A percentile compares a stretch with the other conserved stretches of the same genome.
Conservation (phyloP, 2,329 filamentous ascomycete species). For the Penicillium sp. region DNA sequence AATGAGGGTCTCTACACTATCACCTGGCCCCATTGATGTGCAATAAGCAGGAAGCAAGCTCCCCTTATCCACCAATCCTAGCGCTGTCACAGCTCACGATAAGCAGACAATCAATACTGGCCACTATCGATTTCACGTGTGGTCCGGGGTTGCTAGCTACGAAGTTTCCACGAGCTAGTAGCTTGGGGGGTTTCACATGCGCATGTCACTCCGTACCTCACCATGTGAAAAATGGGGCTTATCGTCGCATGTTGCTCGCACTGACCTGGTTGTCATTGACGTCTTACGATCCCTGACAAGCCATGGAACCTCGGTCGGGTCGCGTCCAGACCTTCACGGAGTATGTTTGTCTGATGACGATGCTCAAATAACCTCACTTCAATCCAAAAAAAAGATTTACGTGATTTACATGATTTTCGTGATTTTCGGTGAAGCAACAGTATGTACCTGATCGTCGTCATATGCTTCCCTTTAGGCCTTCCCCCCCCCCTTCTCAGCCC, state of each 20-base stretch:
- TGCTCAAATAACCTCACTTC: neutral
- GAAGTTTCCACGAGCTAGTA: constrained; percentile 12
- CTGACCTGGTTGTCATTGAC: neutral
- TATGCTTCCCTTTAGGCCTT: neutral
- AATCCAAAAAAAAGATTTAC: neutral
- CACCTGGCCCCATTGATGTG: neutral
- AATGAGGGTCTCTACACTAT: neutral
- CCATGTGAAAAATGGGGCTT: constrained; percentile 5
- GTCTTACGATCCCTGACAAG: neutral
- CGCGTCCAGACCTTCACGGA: neutral
- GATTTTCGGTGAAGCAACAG: neutral
- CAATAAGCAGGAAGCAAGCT: neutral
- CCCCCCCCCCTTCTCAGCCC: neutral
- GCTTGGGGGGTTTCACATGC: constrained; percentile 13
- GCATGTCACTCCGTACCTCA: neutral
- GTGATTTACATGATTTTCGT: neutral
- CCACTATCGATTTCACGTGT: constrained; percentile 19
- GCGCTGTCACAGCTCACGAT: neutral
- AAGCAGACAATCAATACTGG: neutral
- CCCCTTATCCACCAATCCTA: constrained; percentile 1
- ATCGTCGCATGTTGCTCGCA: constrained; percentile 1
- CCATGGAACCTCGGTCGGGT: constrained; percentile 2
- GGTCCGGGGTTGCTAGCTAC: neutral
- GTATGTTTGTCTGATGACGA: neutral
- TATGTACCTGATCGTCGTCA: constrained; percentile 3